Conservation (phyloP, 495 filamentous ascomycete species). For the Staphylotrichum longicolle region DNA sequence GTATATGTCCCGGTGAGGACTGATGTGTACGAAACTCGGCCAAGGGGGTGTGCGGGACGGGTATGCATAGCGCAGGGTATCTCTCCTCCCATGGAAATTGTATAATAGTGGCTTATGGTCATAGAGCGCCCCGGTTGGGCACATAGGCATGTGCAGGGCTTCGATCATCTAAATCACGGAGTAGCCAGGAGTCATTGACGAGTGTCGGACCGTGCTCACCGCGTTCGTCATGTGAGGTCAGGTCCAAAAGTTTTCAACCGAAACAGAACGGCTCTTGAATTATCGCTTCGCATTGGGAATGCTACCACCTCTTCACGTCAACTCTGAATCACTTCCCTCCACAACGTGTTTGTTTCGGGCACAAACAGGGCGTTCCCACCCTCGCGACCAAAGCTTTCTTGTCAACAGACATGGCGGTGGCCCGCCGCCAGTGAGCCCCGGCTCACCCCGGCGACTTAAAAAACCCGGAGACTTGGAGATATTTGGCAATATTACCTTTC, state of each 20-base stretch:
- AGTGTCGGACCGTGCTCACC: neutral
- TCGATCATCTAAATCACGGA: conserved; percentile 10
- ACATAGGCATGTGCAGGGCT: conserved; percentile 19
- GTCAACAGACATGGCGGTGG: too few relatives aligned
- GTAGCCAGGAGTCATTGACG: neutral
- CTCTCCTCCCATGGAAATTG: conserved; percentile 38
- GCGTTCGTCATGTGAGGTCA: neutral
- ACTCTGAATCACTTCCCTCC: too few relatives aligned
- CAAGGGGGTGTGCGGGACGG: conserved; percentile 16
- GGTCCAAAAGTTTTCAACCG: neutral
- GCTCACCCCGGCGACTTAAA: too few relatives aligned
- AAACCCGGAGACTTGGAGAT: too few relatives aligned
- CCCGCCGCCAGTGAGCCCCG: too few relatives aligned
- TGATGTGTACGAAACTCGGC: conserved; percentile 30
- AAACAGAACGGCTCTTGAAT: too few relatives aligned
- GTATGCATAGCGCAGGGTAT: conserved; percentile 39
- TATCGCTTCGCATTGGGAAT: neutral
- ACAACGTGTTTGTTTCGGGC: too few relatives aligned
- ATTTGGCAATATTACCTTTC: too few relatives aligned
- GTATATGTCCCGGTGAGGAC: conserved; percentile 18
- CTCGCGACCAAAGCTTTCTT: too few relatives aligned
- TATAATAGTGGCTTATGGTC: conserved; percentile 35
- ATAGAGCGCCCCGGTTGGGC: conserved; percentile 31
- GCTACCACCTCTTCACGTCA: neutral
- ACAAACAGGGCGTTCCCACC: too few relatives aligned